Conservation (phyloP, 2,329 filamentous ascomycete genomes). For the Sporothrix curviconia region DNA sequence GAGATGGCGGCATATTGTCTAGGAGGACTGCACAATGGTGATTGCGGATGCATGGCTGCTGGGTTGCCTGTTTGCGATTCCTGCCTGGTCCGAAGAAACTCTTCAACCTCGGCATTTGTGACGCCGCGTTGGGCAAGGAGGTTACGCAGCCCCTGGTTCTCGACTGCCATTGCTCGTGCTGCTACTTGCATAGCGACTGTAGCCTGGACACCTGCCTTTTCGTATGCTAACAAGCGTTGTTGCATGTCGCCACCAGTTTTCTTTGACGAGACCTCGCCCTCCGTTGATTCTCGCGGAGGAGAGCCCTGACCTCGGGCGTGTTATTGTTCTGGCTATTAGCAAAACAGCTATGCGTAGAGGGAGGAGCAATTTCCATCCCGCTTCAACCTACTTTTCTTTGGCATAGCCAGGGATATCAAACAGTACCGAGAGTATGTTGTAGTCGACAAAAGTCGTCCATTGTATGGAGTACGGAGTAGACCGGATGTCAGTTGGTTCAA, state of each 20-base stretch:
- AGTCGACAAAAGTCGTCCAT: too few species aligned
- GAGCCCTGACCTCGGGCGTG: not conserved
- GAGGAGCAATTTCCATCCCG: not conserved
- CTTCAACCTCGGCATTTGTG: not conserved
- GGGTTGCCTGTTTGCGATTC: not conserved
- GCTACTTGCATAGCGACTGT: constrained; percentile 48
- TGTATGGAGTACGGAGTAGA: too few species aligned
- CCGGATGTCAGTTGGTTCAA: too few species aligned
- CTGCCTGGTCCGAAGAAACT: not conserved
- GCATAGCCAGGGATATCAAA: too few species aligned
- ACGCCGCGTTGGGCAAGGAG: constrained; percentile 17
- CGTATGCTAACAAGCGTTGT: constrained; percentile 39
- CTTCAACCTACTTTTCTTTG: not conserved
- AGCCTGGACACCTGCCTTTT: constrained; percentile 42
- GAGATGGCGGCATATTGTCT: not conserved
- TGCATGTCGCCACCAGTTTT: constrained; percentile 44
- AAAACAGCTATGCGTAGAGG: not conserved
- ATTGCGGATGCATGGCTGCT: not conserved
- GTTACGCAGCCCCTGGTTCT: constrained; percentile 40
- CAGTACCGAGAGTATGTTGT: too few species aligned
- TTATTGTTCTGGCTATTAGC: not conserved
- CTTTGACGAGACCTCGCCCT: constrained; percentile 35
- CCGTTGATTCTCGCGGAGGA: not conserved
- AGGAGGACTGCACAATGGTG: not conserved
- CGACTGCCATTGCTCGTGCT: constrained; percentile 41